Evolutionary conservation across 176 grass and related monocot genomes (phyloP), one percentile per base, ranked within the genome.

Genomic region (Luzula sylvatica): DNA sequence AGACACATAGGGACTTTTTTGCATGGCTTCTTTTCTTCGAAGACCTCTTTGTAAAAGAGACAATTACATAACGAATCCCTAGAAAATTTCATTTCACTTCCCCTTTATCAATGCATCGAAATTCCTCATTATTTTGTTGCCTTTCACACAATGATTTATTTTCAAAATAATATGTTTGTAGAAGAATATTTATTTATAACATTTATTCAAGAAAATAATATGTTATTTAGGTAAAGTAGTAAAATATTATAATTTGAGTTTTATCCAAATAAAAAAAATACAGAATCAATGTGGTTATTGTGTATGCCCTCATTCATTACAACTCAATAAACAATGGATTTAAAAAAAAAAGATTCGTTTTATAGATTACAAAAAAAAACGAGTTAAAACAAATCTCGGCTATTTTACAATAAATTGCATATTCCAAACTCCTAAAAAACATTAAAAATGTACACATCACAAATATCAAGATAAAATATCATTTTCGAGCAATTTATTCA

Each of bases 391-490:
- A 66, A 41, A 67, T 70, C 65, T 73, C 59, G 58, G 54, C 81
- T 90, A 86, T 54, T 72, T 48, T 98, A 98, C 78, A 98, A 86
- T 82, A 76, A 90, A 86, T 90, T 44, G 63, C 80, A 79, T 82
- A 44, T 63, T 29, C 28, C 46, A 12, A 49, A 11, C 42, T 15
- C 26, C 43, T 46, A 50, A 25, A 46, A 30, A 64, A 48, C 22
- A 63, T 29, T 27, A 64, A 21, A 9, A 21, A 51, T 20, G 17
- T 21, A 51, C 8, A 35, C 30, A 35, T 35, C 9, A 7, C 30
- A 35, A 35, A 35, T 35, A 35, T 16, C 43, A 30, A 25, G 26
- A 64, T 3, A 45, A 42, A 9, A 82, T 75, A 50, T 64, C 69
- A 22, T 79, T 58, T 29, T 87, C 61, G 38, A 99, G 65, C 38